Conservation (phyloP, 768 basidiomycete species). For the Trametes villosa region DNA sequence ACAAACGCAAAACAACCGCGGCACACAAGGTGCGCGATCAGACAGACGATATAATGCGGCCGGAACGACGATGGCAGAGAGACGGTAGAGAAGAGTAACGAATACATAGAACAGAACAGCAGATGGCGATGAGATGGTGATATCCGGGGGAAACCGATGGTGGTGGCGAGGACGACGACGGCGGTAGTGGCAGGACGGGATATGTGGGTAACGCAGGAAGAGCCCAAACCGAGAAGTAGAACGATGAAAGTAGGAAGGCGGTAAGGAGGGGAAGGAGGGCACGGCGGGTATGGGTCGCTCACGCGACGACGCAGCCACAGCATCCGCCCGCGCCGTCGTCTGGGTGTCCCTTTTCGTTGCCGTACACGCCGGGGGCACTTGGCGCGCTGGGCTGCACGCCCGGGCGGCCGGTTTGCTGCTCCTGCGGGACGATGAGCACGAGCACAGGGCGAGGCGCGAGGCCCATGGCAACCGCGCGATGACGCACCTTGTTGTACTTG, state of each 20-base stretch:
- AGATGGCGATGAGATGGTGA: constrained; percentile 23
- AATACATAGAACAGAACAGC: constrained; percentile 23
- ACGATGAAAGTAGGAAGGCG: not conserved
- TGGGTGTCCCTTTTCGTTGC: constrained; percentile 45
- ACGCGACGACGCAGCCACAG: constrained; percentile 69
- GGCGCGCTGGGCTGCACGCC: constrained; percentile 49
- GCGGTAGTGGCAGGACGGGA: constrained; percentile 1
- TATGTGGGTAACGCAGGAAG: constrained; percentile 22
- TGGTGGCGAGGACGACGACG: constrained; percentile 10
- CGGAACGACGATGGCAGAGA: not conserved
- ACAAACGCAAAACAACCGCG: constrained; percentile 7
- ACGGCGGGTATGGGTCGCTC: constrained; percentile 20
- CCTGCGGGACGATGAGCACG: constrained; percentile 43
- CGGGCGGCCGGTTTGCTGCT: constrained; percentile 79
- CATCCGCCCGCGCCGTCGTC: constrained; percentile 64
- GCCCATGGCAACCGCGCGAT: too few species aligned
- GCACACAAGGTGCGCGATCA: constrained; percentile 3
- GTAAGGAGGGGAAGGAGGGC: too few species aligned
- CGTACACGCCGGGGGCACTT: constrained; percentile 54
- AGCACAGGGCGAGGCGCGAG: not conserved
- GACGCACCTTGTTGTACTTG: constrained; percentile 85
- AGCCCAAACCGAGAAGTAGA: constrained; percentile 12
- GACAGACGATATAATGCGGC: constrained; percentile 1
- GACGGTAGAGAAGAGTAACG: constrained; percentile 4
- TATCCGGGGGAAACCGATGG: constrained; percentile 10